Evolutionary conservation across 257 asterid species (phyloP).

Genomic region (Mentha longifolia): DNA sequence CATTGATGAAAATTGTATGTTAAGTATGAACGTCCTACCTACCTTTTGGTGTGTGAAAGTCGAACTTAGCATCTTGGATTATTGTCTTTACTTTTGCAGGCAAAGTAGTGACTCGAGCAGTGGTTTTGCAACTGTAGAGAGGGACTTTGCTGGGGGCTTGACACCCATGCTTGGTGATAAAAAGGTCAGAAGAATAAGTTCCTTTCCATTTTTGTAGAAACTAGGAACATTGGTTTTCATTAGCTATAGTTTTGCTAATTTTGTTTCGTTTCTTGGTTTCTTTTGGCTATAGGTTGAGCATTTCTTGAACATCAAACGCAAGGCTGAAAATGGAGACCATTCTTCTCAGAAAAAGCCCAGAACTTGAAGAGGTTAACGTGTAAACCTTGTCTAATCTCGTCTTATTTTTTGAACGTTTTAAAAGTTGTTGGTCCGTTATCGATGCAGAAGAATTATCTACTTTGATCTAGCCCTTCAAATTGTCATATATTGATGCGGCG

Average conservation of each 20-base stretch:
- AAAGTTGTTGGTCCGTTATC: neutral
- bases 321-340: slow-evolving; percentile 55
- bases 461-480: neutral
- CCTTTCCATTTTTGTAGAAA: neutral
- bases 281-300: slow-evolving; percentile 68
- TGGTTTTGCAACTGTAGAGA: slow-evolving; percentile 90
- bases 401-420: too few species aligned
- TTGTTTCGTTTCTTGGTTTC: slow-evolving; percentile 4
- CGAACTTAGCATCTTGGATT: neutral
- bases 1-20: neutral
- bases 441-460: neutral
- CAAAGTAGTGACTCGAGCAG: slow-evolving; percentile 92
- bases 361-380: slow-evolving; percentile 38
- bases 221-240: neutral
- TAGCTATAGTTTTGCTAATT: neutral
- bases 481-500: neutral
- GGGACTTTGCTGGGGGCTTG: slow-evolving; percentile 84
- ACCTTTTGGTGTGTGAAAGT: neutral
- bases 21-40: neutral
- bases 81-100: slow-evolving; percentile 49
- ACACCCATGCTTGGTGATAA: slow-evolving; percentile 98
- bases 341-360: slow-evolving; percentile 67
- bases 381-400: too few species aligned
- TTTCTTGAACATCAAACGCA: slow-evolving; percentile 85
- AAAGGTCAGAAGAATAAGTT: slow-evolving; percentile 52